Conservation (phyloP, 805 yeast genomes). For the Wickerhamiella australiensis region DNA sequence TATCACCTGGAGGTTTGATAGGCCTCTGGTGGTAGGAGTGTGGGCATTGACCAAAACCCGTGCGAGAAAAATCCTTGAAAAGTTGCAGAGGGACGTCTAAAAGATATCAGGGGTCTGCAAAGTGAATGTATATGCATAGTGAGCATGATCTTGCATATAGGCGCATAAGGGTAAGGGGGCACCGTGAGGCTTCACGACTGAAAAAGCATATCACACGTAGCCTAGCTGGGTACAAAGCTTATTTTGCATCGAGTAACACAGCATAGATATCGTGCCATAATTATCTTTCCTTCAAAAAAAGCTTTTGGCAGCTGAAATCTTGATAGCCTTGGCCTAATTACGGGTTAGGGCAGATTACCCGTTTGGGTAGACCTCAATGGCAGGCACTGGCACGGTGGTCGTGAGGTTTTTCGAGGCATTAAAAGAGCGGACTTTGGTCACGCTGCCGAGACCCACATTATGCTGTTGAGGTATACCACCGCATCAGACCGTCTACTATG, state of each 20-base stretch:
- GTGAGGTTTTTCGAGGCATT: background rate
- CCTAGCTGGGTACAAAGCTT: too few relatives aligned
- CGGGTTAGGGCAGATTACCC: constrained; percentile 4
- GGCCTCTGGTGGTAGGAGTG: background rate
- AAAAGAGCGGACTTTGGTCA: background rate
- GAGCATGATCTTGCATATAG: background rate
- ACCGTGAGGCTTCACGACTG: too few relatives aligned
- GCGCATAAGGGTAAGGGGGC: background rate
- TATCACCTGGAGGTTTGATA: background rate
- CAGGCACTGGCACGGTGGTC: background rate
- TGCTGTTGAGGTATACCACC: background rate
- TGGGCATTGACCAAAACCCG: too few relatives aligned
- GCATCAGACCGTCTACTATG: background rate
- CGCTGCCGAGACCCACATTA: background rate
- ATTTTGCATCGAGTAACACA: background rate
- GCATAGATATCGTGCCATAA: too few relatives aligned
- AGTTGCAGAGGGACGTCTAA: too few relatives aligned
- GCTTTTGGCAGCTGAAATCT: too few relatives aligned
- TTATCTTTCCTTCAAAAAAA: too few relatives aligned
- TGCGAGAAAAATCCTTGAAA: too few relatives aligned
- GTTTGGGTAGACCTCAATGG: background rate
- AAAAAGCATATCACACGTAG: too few relatives aligned
- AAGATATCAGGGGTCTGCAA: too few relatives aligned
- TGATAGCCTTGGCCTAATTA: background rate
- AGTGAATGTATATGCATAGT: too few relatives aligned